Evolutionary conservation across 1,284 basidiomycete genomes (phyloP), one percentile per base, ranked within the genome.

Genomic region (Sutorius eximius): DNA sequence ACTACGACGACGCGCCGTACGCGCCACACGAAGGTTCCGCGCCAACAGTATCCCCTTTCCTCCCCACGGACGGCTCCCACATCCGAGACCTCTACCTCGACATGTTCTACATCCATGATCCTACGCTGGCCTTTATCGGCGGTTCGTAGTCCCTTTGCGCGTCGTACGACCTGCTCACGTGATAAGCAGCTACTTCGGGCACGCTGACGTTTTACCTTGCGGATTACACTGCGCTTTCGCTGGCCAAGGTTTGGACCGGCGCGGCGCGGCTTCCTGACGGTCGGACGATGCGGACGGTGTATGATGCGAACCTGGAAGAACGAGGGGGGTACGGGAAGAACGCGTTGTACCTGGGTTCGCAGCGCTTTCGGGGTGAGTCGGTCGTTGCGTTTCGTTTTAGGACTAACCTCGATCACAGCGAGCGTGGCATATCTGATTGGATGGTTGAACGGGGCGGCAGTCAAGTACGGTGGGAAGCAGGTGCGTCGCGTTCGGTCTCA

Each of bases 161-260:
- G 2, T 32, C 15, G 3, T 34, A 7, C 15, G 27, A 42, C 11
- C 6, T 34, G 9, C n/a, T 56, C 13, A 54, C 27, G 2, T 12
- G 22, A 36, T 24, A 7, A 12, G 2, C 15, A 65, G 63, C 48
- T 3, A 8, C 18, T 3, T 2, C 22, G 12, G 49, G 13, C 3
- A 10, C 29, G 1, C 22, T 0, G 1, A 6, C 36, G 1, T 52
- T 58, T 16, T 0, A 6, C 0, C n/a, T 7, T 3, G 4, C 18
- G 3, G 54, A 53, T 3, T 63, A 63, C 40, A 7, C 10, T 3
- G 1, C 57, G 11, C 38, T 63, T 3, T 62, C 58, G 3, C 6
- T 61, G 6, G 60, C 62, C 37, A 62, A 63, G 44, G 52, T 65
- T 5, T 62, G 63, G 58, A 49, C 63, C 10, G 49, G 53, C n/a